Percentiles rank a stretch among this genome's conserved stretches.
phyloP scores from a whole-genome alignment of 1,284 basidiomycete species.

The Cutaneotrichosporon daszewskae region DNA sequence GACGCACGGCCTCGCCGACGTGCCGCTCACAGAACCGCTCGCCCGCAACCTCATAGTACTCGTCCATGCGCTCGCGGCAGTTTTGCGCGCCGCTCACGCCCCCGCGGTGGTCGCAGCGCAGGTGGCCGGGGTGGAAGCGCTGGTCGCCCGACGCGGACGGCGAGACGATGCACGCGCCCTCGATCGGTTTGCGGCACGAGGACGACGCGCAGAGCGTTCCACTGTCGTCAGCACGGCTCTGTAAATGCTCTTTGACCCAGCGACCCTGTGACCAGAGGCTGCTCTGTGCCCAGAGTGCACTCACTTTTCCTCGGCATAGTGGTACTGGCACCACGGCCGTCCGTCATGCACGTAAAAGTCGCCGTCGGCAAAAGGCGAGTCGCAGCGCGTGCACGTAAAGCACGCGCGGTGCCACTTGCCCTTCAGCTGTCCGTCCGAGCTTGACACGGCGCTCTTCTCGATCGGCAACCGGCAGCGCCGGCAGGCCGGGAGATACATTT shows the following conservation, averaged over 20 bases:
- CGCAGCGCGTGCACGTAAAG: conserved; percentile 76
- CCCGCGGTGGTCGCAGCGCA: conserved; percentile 54
- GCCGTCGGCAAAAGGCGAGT: conserved; percentile 79
- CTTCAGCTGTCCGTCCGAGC: conserved; percentile 81
- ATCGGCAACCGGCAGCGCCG: conserved; percentile 74
- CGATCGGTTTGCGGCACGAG: conserved; percentile 77
- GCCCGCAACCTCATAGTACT: conserved; percentile 81
- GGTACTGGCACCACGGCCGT: conserved; percentile 78
- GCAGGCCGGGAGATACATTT: conserved; percentile 82
- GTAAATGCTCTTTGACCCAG: neutral
- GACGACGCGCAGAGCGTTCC: conserved; percentile 71
- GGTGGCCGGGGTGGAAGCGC: conserved; percentile 77
- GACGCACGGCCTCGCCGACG: conserved; percentile 43
- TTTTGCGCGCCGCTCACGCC: conserved; percentile 46
- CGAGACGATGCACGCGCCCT: conserved; percentile 74
- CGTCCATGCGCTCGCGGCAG: conserved; percentile 46
- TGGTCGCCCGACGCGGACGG: conserved; percentile 58
- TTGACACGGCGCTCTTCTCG: conserved; percentile 83
- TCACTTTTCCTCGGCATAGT: conserved; percentile 79
- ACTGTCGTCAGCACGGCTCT: conserved; percentile 24
- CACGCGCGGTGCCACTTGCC: conserved; percentile 86
- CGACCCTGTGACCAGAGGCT: neutral
- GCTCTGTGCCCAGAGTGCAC: conserved; percentile 11
- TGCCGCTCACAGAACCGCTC: conserved; percentile 75
- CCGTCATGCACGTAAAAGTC: conserved; percentile 82